Percentiles rank a stretch among this genome's conserved stretches.
These are phyloP conservation scores for Polygonum maritimum DNA, from an alignment of 148 eudicot species.

Conservation along the genomic window DNA sequence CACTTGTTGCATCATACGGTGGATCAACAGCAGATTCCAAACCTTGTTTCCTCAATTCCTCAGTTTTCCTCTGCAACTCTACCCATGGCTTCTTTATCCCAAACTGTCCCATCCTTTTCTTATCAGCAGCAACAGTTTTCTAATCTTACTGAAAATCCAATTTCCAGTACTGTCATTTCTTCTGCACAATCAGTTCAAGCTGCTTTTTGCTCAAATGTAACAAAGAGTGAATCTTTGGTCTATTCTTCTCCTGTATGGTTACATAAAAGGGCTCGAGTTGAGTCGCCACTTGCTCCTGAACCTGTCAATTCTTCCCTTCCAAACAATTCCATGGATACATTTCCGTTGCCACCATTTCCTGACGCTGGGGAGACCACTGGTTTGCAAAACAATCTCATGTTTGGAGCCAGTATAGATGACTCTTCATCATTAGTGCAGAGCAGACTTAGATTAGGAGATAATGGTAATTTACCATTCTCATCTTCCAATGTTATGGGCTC, in stretches of 20 bases:
- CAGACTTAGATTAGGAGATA: constrained; percentile 35
- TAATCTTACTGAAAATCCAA: constrained; percentile 26
- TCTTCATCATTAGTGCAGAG: constrained; percentile 39
- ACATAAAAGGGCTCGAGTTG: constrained; percentile 4
- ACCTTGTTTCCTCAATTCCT: constrained; percentile 28
- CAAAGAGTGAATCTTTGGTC: neutral
- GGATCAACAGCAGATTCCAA: constrained; percentile 18
- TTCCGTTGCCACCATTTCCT: constrained; percentile 69
- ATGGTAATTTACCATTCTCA: constrained; percentile 46
- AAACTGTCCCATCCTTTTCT: constrained; percentile 25
- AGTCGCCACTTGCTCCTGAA: constrained; percentile 40
- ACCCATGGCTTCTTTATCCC: constrained; percentile 22
- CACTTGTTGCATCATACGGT: constrained; percentile 25
- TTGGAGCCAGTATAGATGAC: constrained; percentile 52
- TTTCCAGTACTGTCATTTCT: constrained; percentile 25
- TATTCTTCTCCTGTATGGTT: constrained; percentile 5
- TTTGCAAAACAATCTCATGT: constrained; percentile 45
- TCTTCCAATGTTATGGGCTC: constrained; percentile 43
- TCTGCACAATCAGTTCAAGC: constrained; percentile 46
- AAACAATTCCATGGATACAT: constrained; percentile 33
- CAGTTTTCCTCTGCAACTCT: constrained; percentile 38
- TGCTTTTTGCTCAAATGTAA: constrained; percentile 15
- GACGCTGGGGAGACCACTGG: constrained; percentile 38
- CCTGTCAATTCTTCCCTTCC: constrained; percentile 33
- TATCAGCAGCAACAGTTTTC: constrained; percentile 39